Percentiles rank a stretch among this genome's conserved stretches.
Evolutionary conservation across 306 rosid species (phyloP).

Genomic region (Dalbergia cultrata): DNA sequence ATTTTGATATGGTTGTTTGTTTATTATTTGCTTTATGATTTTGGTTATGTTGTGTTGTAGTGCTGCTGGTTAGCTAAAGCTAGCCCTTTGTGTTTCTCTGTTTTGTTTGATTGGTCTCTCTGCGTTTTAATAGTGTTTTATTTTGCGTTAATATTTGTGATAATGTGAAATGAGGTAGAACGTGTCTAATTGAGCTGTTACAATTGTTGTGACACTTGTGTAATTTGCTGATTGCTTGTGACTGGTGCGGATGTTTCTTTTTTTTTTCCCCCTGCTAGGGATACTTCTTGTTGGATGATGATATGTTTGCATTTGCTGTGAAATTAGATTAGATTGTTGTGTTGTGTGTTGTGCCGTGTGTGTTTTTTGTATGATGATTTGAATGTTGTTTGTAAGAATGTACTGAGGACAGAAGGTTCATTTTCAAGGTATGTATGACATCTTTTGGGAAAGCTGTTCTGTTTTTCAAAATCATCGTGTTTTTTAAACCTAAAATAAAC

Average conservation of each 20-base stretch:
- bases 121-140: not conserved
- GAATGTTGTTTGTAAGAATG: not conserved
- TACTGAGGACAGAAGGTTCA: not conserved
- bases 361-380: not conserved
- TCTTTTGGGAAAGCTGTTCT: not conserved
- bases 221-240: not conserved
- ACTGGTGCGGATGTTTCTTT: no score
- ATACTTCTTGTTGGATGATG: not conserved
- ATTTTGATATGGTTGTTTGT: not conserved
- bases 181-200: not conserved
- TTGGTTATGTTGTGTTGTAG: not conserved
- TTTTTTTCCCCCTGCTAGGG: not conserved
- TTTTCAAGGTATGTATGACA: no score
- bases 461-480: not conserved
- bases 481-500: not conserved
- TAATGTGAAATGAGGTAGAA: not conserved
- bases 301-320: not conserved
- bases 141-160: not conserved
- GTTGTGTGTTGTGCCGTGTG: not conserved
- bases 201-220: no score
- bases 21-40: not conserved
- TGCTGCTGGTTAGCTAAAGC: not conserved
- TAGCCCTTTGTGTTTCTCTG: not conserved
- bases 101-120: not conserved
- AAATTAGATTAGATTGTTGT: not conserved